Base-by-base conservation (phyloP, 2,329 filamentous ascomycete genomes). In the Nectriaceae sp. region DNA sequence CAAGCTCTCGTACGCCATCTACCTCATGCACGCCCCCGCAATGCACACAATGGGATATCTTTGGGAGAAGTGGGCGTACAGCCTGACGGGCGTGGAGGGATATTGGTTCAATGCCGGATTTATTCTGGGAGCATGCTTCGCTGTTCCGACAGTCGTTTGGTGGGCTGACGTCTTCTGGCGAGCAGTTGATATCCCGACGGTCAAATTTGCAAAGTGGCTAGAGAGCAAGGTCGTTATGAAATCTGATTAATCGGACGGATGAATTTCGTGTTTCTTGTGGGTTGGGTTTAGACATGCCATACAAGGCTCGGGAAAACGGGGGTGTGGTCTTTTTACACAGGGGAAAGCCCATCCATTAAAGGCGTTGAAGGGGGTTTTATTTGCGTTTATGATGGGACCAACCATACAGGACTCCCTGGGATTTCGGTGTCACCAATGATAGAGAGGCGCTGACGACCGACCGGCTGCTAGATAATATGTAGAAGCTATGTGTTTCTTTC, bases 11-110 rank as follows among this genome's bases (percentile, higher is more conserved):
- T 85, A 82, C 60, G 76, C 79, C 42, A 61, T 85, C 21, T 85
- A 85, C 62, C 73, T 85, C 13, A 77, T 84, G 70, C 82, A 85
- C 60, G 79, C 80, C 1, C 77, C 79, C 3, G 72, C 77, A 3
- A 72, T 78, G 59, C 79, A 82, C 56, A 74, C 74, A 2, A 56
- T 77, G 16, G 80, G 80, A 11, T 83, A 81, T 55, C 68, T 73
- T 26, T 73, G 75, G 49, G 72, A 82, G 59, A 71, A 70, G 26
- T 71, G 73, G 66, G 75, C 71, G 1, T 82, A 75, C 64, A 61
- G 64, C 11, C 35, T 77, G 31, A 80, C 74, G 0, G 79, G 79
- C 5, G 66, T 67, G 4, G 75, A 79, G 44, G 73, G 71, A 15
- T 55, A 61, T 42, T 67, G 62, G 56, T 82, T 78, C 61, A 72